Base-by-base conservation (phyloP, 345 rosid genomes). In the Melaleuca alternifolia region DNA sequence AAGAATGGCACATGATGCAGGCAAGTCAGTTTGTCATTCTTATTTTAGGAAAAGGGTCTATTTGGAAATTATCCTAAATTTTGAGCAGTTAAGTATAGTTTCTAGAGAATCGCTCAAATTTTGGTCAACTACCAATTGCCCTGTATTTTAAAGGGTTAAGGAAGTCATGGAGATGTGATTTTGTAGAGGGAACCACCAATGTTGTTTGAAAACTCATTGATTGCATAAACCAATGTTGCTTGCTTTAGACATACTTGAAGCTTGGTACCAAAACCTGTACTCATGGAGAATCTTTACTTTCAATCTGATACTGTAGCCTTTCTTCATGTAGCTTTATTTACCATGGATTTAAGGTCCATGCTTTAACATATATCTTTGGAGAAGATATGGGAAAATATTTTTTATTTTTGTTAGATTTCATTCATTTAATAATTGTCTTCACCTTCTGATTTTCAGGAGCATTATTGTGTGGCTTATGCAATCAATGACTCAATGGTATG, bases 1-100 rank as follows among this genome's bases (percentile, higher is more conserved):
- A 97, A 91, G 98, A 97, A 90, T 97, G 99, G 99, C 92, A 94
- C 89, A 94, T 96, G 99, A 97, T 97, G 99, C 98, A 97, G 99
- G 99, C 92, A 93, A 91, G 97, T 92, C 85, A 86, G 76, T 84
- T 83, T 85, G 71, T 65, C 87, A 61, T 8, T 76, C 76, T 28
- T 48, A 87, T 50, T 84, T 83, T 37, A 44, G 81, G 61, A 88
- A 48, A 54, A 85, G 23, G 44, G 11, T n/a, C 48, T 23, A 50
- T 44, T 79, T 11, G 26, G 77, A 23, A 82, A 82, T 85, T 41
- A 46, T 76, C 59, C 14, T 84, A 56, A 41, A 28, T 15, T 37
- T 48, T 71, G 81, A 37, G 48, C 48, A 71, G 48, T 37, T 71
- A 37, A 71, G 26, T 18, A 37, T 71, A 71, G 13, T 37, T 10